phyloP scores from a whole-genome alignment of 2,329 filamentous ascomycete species.

The Claviceps digitariae region DNA sequence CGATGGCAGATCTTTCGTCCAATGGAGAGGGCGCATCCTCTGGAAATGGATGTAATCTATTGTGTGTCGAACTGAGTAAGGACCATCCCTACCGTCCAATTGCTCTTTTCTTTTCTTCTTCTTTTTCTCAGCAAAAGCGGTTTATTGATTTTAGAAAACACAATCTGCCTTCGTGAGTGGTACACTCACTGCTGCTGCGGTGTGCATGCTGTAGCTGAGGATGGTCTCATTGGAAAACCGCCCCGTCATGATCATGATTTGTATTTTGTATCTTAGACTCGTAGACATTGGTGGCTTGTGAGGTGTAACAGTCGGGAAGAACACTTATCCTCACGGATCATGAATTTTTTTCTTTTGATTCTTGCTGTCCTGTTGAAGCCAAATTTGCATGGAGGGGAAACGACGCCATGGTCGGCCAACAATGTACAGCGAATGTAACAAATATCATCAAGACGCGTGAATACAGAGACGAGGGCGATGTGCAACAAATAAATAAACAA shows the following conservation, averaged over 20 bases:
- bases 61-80: slow-evolving; percentile 10
- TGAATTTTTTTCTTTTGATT: not conserved
- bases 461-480: too few relatives aligned
- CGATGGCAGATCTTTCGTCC: slow-evolving; percentile 24
- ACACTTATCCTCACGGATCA: slow-evolving; percentile 3
- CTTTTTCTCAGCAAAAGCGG: slow-evolving; percentile 9
- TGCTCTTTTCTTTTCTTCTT: slow-evolving; percentile 3
- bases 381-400: not conserved
- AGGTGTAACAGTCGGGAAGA: not conserved
- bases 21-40: slow-evolving; percentile 21
- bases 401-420: not conserved
- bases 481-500: not conserved
- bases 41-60: slow-evolving; percentile 26
- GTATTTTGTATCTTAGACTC: not conserved
- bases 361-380: not conserved
- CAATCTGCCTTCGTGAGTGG: not conserved
- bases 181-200: not conserved
- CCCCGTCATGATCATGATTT: not conserved
- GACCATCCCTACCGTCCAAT: slow-evolving; percentile 1
- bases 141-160: not conserved
- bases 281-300: not conserved
- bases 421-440: not conserved
- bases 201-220: not conserved
- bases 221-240: not conserved
- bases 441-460: too few relatives aligned